A percentile compares a stretch with the other conserved stretches of the same genome.
Evolutionary conservation across 2,329 filamentous ascomycete genomes (phyloP).

Genomic region (Pyrenochaeta sp.): DNA sequence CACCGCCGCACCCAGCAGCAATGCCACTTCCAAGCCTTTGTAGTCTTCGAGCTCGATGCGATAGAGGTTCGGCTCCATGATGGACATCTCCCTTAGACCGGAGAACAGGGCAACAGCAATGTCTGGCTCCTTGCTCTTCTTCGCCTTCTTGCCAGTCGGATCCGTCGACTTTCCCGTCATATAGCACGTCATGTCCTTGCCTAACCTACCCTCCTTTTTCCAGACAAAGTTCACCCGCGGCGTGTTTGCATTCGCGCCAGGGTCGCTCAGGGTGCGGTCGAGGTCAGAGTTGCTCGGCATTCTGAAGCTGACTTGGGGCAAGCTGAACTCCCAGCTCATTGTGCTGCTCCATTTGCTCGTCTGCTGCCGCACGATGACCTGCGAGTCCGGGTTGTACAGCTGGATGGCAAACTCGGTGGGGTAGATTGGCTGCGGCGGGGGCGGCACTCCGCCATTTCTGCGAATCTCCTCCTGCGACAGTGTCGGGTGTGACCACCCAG

Average conservation of each 20-base stretch:
- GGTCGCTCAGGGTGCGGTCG: constrained; percentile 74
- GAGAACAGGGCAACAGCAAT: constrained; percentile 89
- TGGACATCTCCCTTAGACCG: constrained; percentile 76
- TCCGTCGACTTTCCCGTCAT: constrained; percentile 79
- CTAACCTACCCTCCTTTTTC: constrained; percentile 86
- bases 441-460: constrained; percentile 70
- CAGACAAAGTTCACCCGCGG: constrained; percentile 87
- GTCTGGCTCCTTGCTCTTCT: constrained; percentile 85
- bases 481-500: constrained; percentile 84
- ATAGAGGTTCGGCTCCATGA: constrained; percentile 93
- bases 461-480: constrained; percentile 84
- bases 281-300: constrained; percentile 79
- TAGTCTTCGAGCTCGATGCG: constrained; percentile 92
- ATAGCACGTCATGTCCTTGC: constrained; percentile 88
- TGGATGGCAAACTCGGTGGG: constrained; percentile 84
- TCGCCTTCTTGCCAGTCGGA: constrained; percentile 68
- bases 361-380: constrained; percentile 74
- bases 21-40: constrained; percentile 87
- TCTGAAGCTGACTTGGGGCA: constrained; percentile 86
- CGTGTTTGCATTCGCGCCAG: constrained; percentile 59
- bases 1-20: constrained; percentile 68
- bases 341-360: constrained; percentile 81
- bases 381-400: constrained; percentile 93
- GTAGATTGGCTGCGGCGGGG: constrained; percentile 74
- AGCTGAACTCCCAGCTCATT: constrained; percentile 88